Base-by-base conservation (phyloP, 2,329 filamentous ascomycete species). In the Ustulina deusta region DNA sequence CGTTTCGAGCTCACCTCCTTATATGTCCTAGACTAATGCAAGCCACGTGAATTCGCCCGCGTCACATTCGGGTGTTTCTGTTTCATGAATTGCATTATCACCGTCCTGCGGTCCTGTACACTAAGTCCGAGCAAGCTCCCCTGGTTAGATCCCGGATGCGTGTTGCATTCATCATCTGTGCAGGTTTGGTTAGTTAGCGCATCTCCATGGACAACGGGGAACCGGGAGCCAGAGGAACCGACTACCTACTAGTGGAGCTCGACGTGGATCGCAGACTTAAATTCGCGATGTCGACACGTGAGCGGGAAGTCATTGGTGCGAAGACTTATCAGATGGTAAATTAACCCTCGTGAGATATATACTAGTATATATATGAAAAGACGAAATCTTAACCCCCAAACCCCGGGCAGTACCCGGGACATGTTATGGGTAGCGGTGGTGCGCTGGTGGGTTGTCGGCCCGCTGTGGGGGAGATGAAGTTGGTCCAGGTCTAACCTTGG, bases 401-500 rank as follows among this genome's bases (percentile, higher is more conserved):
- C 48, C 58, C 57, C 46, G 61, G 66, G 22, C 25, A 49, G 6
- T 29, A 3, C 13, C 46, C 25, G 46, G 52, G n/a, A 34, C 27
- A 6, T 17, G 20, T 20, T 40, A 22, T 40, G n/a, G n/a, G n/a
- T n/a, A 38, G 34, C 52, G 34, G 34, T 55, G 34, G 52, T 55
- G 52, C 27, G 44, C 34, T 57, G 34, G 59, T 69, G 66, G 66
- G 61, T 54, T 64, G 61, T 64, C 67, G 67, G 64, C 67, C 68
- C 68, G 68, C 61, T 69, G 65, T 68, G 68, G 68, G 59, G 68
- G 42, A n/a, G 27, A 15, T 29, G 46, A 46, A 36, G 38, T 52
- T 38, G 32, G 56, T 56, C 15, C 29, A 42, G 54, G 46, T 25
- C n/a, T 34, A 59, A 38, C 38, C 49, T 52, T 52, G 49, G 29